phyloP scores from a whole-genome alignment of 176 grass and related monocot genomes.

The Aegilops bicornis region DNA sequence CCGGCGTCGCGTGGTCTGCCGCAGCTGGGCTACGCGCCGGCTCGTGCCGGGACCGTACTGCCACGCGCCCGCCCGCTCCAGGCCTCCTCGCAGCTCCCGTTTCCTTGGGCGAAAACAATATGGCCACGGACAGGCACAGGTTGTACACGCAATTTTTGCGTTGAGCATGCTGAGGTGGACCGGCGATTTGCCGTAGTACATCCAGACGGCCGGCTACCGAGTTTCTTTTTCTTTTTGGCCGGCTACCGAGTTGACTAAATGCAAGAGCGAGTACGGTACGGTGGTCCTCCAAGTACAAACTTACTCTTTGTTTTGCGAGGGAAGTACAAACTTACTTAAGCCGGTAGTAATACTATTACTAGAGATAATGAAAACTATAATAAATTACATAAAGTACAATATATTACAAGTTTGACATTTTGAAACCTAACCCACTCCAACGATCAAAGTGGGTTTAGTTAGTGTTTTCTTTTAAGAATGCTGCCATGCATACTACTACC shows the following conservation, averaged over 20 bases:
- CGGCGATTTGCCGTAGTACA: neutral
- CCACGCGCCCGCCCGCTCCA: constrained; percentile 36
- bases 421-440: too few species aligned
- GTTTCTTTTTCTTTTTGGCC: neutral
- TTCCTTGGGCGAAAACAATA: constrained; percentile 8
- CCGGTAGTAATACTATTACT: neutral
- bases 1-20: constrained; percentile 21
- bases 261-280: neutral
- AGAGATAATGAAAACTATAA: neutral
- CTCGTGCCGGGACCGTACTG: constrained; percentile 37
- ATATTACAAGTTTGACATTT: neutral
- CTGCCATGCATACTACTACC: too few species aligned
- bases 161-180: neutral
- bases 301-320: neutral
- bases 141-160: neutral
- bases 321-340: neutral
- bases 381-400: neutral
- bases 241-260: neutral
- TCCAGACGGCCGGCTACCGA: neutral
- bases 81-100: constrained; percentile 14
- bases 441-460: too few species aligned
- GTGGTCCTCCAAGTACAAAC: neutral
- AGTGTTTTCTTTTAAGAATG: too few species aligned
- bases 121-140: constrained; percentile 15
- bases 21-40: constrained; percentile 4